Evolutionary conservation across 495 filamentous ascomycete genomes (phyloP), one percentile per base, ranked within the genome.

Genomic region (Penicillium coffeae): DNA sequence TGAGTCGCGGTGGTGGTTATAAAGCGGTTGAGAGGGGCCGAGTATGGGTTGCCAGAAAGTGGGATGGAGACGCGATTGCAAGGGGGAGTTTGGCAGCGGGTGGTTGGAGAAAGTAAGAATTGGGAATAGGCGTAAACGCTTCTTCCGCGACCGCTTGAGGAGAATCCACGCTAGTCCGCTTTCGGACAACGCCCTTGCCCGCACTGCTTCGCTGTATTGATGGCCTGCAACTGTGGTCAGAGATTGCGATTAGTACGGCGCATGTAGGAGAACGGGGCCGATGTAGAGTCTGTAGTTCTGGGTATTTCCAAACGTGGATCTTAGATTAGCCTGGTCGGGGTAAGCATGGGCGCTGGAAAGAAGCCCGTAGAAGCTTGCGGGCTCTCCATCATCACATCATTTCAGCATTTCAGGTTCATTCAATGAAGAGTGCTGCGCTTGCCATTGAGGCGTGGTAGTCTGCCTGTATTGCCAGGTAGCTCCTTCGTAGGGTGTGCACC

Each of bases 21-120:
- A 47, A 59, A 58, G 65, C 62, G 63, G 58, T 47, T 49, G 50
- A 52, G 13, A 32, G 27, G 35, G 35, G 19, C 56, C 44, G 48
- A 47, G 58, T 43, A 48, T 34, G 57, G 62, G 61, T 41, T 42
- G 34, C 48, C 33, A 56, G 35, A 56, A 62, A 59, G 53, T 62
- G 62, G 60, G 70, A 68, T 59, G 70, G 55, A 62, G 47, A 56
- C 52, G 51, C 47, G 63, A 69, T 65, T 60, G 45, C 57, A 61
- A 59, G 59, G 39, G 59, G 45, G 45, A 44, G 8, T 69, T 69
- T 68, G 69, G 69, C 65, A 66, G 72, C 72, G 71, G 70, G 71
- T 73, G 70, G 70, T 68, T 70, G 70, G 67, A 71, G 70, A 69
- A 70, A 68, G 67, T 54, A 69, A 68, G 70, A 73, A 71, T 71